Conservation (phyloP, 139 green algal species). For the Bryopsis sp. region DNA sequence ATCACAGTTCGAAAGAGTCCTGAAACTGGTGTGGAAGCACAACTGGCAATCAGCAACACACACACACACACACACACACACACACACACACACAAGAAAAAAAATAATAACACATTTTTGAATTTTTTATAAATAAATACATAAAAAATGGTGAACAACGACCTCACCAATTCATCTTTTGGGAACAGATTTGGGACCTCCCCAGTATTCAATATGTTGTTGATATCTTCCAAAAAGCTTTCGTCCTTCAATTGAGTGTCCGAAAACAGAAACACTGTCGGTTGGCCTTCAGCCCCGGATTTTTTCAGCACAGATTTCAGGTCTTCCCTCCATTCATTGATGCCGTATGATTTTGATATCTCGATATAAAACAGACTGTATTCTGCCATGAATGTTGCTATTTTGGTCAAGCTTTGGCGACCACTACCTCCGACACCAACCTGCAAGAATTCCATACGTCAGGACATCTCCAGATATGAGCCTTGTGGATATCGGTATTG, state of each 20-base stretch:
- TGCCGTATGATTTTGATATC: slow-evolving; percentile 22
- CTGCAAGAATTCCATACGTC: neutral
- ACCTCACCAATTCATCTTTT: slow-evolving; percentile 47
- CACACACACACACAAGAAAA: neutral
- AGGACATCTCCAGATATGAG: too few relatives aligned
- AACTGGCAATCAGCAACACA: too few relatives aligned
- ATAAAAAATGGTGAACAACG: too few relatives aligned
- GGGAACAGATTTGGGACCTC: slow-evolving; percentile 67
- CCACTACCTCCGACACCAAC: slow-evolving; percentile 41
- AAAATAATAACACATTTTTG: too few relatives aligned
- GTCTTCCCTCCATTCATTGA: slow-evolving; percentile 29
- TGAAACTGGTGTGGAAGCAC: too few relatives aligned
- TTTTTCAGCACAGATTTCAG: slow-evolving; percentile 22
- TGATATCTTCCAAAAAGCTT: slow-evolving; percentile 39
- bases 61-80: too few relatives aligned
- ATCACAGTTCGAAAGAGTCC: too few relatives aligned
- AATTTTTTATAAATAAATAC: neutral
- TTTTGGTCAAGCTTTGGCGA: slow-evolving; percentile 45
- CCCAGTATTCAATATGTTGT: slow-evolving; percentile 32
- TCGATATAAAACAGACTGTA: slow-evolving; percentile 47
- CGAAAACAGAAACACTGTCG: slow-evolving; percentile 34
- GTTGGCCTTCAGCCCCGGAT: slow-evolving; percentile 24
- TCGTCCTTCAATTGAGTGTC: slow-evolving; percentile 39
- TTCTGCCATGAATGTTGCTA: slow-evolving; percentile 56
- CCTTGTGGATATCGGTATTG: too few relatives aligned